Base-by-base conservation (phyloP, 2,329 filamentous ascomycete species). In the Colletotrichum limetticola region DNA sequence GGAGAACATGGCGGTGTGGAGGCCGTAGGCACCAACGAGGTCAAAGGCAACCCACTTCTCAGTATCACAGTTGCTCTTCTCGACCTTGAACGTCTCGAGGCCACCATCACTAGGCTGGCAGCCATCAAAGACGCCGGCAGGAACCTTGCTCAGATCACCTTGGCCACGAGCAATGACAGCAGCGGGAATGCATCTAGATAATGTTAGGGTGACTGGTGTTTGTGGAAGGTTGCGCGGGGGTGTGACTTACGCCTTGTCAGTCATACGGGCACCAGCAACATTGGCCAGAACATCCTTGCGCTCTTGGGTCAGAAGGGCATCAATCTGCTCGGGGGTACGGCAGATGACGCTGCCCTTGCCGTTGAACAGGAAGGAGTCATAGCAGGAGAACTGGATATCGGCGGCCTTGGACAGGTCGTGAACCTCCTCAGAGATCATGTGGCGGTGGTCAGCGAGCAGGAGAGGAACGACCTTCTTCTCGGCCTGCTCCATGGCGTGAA, bases 361-460 rank as follows among this genome's bases (percentile, higher is more conserved):
- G 71, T 93, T 92, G 63, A 92, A 83, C 12, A 92, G 80, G 16
- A 93, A 82, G 0, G 89, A 86, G 76, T 92, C 90, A 74, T 89
- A 89, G 81, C 91, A 92, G 0, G 85, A 83, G 26, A 84, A 83
- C 67, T 90, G 87, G 9, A 89, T 80, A 5, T 84, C 83, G 1
- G 87, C 81, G 0, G 79, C 82, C 0, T 82, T 42, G 3, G 86
- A 83, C 19, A 87, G 82, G 4, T 86, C 81, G 81, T 80, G 84
- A 59, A 81, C 84, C 53, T 88, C 80, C 3, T 83, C 78, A 0
- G 89, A 91, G 0, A 87, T 88, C 11, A 88, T 81, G 71, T 89
- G 86, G 14, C 85, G 85, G 83, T 87, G 89, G 75, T 93, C 91
- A 1, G 86, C 85, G 3, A 92, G 79, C 5, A 91, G 74, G 5